Conservation (phyloP, 164 flowering plant species). For the Vitis rupestris region DNA sequence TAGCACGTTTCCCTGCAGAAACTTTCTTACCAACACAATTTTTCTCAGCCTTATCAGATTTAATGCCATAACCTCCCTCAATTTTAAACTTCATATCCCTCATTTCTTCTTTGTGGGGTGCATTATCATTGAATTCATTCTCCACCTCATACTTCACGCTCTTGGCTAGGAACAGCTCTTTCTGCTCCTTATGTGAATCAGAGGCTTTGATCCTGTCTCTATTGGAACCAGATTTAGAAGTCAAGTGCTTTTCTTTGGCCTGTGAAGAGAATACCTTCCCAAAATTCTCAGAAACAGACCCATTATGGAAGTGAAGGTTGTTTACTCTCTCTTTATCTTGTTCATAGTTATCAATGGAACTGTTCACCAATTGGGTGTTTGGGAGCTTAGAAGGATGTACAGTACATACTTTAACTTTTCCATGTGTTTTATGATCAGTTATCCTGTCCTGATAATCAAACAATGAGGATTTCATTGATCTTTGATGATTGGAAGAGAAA, state of each 20-base stretch:
- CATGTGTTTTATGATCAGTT: conserved; percentile 19
- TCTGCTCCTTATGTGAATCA: conserved; percentile 15
- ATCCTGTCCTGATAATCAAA: conserved; percentile 38
- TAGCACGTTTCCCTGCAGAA: conserved; percentile 26
- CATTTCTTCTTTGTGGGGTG: conserved; percentile 30
- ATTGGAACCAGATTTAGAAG: conserved; percentile 33
- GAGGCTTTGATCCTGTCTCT: conserved; percentile 34
- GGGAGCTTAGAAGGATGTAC: conserved; percentile 27
- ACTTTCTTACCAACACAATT: conserved; percentile 35
- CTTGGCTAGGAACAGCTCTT: too few relatives aligned
- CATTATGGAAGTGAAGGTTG: conserved; percentile 33
- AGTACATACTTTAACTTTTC: conserved; percentile 25
- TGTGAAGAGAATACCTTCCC: conserved; percentile 48
- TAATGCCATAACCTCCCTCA: conserved; percentile 32
- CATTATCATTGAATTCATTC: conserved; percentile 31
- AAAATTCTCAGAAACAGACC: conserved; percentile 41
- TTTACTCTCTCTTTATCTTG: conserved; percentile 32
- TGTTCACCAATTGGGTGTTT: conserved; percentile 25
- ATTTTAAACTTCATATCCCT: conserved; percentile 32
- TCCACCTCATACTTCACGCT: too few relatives aligned
- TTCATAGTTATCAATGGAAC: conserved; percentile 20
- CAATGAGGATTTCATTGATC: conserved; percentile 35
- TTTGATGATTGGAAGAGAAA: conserved; percentile 23
- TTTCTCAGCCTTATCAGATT: conserved; percentile 35
- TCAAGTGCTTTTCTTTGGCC: conserved; percentile 46